A percentile compares a stretch with the other conserved stretches of the same genome.
These are phyloP conservation scores for Spatholobus suberectus DNA, from an alignment of 306 rosid species.

Conservation along the genomic window DNA sequence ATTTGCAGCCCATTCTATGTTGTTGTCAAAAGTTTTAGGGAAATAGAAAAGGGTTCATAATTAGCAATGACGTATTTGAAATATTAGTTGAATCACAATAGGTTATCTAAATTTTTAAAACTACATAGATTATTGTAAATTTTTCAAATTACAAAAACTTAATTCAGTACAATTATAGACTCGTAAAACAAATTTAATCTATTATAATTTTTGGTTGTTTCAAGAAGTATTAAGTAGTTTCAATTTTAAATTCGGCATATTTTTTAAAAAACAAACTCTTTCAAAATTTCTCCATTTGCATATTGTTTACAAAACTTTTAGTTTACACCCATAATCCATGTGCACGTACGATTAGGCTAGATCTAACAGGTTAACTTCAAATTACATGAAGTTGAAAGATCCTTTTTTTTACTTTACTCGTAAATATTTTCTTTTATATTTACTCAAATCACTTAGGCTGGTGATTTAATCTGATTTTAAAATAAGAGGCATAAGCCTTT, in stretches of 20 bases:
- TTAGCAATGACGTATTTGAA: too few relatives aligned
- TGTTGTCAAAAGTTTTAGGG: too few relatives aligned
- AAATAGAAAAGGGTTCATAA: too few relatives aligned
- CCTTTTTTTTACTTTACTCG: neutral
- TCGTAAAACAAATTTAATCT: neutral
- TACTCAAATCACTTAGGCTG: neutral
- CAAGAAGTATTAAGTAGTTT: neutral
- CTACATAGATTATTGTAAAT: too few relatives aligned
- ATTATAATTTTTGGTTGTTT: neutral
- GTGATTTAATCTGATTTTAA: neutral
- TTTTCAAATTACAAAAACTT: too few relatives aligned
- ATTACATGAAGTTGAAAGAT: neutral
- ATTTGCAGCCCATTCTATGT: too few relatives aligned
- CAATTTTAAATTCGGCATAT: neutral
- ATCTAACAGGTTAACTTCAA: too few relatives aligned
- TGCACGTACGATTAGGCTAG: too few relatives aligned
- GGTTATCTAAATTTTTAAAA: too few relatives aligned
- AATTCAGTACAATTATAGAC: neutral
- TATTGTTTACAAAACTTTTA: neutral
- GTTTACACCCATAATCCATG: neutral
- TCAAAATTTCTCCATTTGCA: neutral
- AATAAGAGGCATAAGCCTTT: neutral
- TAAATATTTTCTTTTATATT: neutral
- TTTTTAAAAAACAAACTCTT: neutral
- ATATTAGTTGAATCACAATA: too few relatives aligned